A percentile compares a stretch with the other conserved stretches of the same genome.
Evolutionary conservation across 805 yeast species (phyloP).

Genomic region (Blastobotrys robertii): DNA sequence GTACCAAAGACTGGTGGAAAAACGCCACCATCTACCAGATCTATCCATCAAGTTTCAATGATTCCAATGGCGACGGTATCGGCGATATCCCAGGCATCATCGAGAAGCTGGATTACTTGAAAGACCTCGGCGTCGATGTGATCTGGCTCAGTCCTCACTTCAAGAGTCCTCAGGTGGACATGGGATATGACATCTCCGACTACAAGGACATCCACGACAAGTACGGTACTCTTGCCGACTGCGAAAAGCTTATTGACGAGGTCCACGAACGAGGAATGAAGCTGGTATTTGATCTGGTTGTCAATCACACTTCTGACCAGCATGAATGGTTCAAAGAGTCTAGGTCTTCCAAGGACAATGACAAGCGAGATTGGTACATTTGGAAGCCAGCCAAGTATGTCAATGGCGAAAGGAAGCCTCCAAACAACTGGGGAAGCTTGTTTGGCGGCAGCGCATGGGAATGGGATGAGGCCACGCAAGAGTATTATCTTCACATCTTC

Average conservation of each 20-base stretch:
- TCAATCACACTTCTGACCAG: slow-evolving; percentile 48
- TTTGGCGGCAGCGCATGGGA: slow-evolving; percentile 53
- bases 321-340: slow-evolving; percentile 54
- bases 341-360: slow-evolving; percentile 38
- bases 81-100: slow-evolving; percentile 50
- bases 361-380: slow-evolving; percentile 53
- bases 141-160: slow-evolving; percentile 51
- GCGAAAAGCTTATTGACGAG: slow-evolving; percentile 39
- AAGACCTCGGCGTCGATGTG: slow-evolving; percentile 40
- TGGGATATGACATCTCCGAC: slow-evolving; percentile 54
- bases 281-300: slow-evolving; percentile 45
- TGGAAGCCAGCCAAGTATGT: slow-evolving; percentile 43
- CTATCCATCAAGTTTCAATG: slow-evolving; percentile 53
- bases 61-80: slow-evolving; percentile 49
- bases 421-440: slow-evolving; percentile 47
- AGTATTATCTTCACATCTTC: slow-evolving; percentile 46
- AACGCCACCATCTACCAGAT: slow-evolving; percentile 47
- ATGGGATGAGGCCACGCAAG: slow-evolving; percentile 44
- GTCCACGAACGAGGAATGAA: slow-evolving; percentile 42
- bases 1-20: slow-evolving; percentile 37
- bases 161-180: slow-evolving; percentile 50
- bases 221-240: slow-evolving; percentile 47
- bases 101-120: slow-evolving; percentile 42
- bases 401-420: slow-evolving; percentile 42
- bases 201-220: slow-evolving; percentile 41